phyloP scores from a whole-genome alignment of 805 yeast genomes.

The Zygosaccharomyces pseudorouxii region DNA sequence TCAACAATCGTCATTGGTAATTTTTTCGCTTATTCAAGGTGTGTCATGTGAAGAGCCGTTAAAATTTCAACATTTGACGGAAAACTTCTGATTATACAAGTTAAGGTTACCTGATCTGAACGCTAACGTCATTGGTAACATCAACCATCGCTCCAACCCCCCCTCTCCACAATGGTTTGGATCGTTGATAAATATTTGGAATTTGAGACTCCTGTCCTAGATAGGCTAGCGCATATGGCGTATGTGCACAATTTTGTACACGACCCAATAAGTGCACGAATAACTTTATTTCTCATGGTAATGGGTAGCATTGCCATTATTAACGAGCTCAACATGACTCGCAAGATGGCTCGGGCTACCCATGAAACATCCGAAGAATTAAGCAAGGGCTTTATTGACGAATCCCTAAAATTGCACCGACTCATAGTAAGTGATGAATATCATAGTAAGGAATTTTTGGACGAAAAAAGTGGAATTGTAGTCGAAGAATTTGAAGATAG shows the following conservation, averaged over 20 bases:
- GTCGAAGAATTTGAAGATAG: slow-evolving; percentile 41
- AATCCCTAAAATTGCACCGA: slow-evolving; percentile 29
- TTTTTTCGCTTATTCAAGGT: background rate
- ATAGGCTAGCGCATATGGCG: slow-evolving; percentile 13
- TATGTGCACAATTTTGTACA: slow-evolving; percentile 26
- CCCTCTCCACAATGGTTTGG: background rate
- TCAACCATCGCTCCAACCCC: too few species aligned
- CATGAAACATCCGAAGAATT: slow-evolving; percentile 33
- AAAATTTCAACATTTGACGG: background rate
- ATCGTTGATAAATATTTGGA: slow-evolving; percentile 16
- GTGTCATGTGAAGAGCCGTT: background rate
- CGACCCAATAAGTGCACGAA: slow-evolving; percentile 33
- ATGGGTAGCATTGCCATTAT: slow-evolving; percentile 33
- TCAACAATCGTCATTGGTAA: background rate
- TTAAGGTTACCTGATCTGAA: too few species aligned
- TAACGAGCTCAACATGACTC: slow-evolving; percentile 33
- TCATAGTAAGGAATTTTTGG: slow-evolving; percentile 32
- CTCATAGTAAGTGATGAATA: slow-evolving; percentile 32
- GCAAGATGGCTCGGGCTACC: slow-evolving; percentile 34
- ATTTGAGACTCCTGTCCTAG: slow-evolving; percentile 20
- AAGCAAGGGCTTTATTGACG: slow-evolving; percentile 31
- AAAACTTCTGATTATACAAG: too few species aligned
- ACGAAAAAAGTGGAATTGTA: slow-evolving; percentile 32
- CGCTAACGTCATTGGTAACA: too few species aligned
- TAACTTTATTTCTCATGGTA: slow-evolving; percentile 30